phyloP scores from a whole-genome alignment of 2,329 filamentous ascomycete species.

The Cladosporium sp. region DNA sequence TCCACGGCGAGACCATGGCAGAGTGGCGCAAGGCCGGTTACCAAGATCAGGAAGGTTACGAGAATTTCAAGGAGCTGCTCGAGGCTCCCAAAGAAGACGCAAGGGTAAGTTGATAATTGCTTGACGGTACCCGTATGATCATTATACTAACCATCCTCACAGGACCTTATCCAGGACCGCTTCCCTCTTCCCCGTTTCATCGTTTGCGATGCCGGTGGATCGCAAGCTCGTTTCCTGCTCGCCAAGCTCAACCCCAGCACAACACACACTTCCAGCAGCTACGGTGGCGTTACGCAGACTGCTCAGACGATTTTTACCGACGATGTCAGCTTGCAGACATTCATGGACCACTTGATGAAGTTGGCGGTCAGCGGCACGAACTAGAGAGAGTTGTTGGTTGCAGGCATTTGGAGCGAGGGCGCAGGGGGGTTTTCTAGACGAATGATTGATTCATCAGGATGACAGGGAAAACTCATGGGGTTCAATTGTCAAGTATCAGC shows the following conservation, averaged over 20 bases:
- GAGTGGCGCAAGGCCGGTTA: slow-evolving; percentile 98
- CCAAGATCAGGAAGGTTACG: slow-evolving; percentile 96
- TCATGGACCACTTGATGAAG: slow-evolving; percentile 99
- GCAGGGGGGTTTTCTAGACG: slow-evolving; percentile 13
- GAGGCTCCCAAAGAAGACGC: slow-evolving; percentile 97
- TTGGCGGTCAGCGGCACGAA: slow-evolving; percentile 43
- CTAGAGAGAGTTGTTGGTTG: slow-evolving; percentile 15
- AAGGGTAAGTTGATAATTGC: slow-evolving; percentile 61
- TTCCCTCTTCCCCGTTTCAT: slow-evolving; percentile 99
- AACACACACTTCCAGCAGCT: slow-evolving; percentile 90
- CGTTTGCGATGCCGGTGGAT: slow-evolving; percentile 96
- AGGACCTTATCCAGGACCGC: slow-evolving; percentile 95
- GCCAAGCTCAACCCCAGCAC: slow-evolving; percentile 98
- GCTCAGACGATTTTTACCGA: slow-evolving; percentile 99
- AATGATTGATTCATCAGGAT: slow-evolving; percentile 9
- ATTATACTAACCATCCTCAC: slow-evolving; percentile 23
- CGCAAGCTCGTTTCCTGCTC: slow-evolving; percentile 92
- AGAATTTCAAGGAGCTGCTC: slow-evolving; percentile 86
- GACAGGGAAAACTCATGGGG: not conserved
- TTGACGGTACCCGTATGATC: not conserved
- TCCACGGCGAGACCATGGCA: slow-evolving; percentile 96
- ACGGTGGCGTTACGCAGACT: slow-evolving; percentile 84
- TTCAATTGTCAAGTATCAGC: slow-evolving; percentile 3
- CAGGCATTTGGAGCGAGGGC: slow-evolving; percentile 13
- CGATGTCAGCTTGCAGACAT: slow-evolving; percentile 95